phyloP scores from a whole-genome alignment of 495 filamentous ascomycete genomes.

The Aspergillus sparsus region DNA sequence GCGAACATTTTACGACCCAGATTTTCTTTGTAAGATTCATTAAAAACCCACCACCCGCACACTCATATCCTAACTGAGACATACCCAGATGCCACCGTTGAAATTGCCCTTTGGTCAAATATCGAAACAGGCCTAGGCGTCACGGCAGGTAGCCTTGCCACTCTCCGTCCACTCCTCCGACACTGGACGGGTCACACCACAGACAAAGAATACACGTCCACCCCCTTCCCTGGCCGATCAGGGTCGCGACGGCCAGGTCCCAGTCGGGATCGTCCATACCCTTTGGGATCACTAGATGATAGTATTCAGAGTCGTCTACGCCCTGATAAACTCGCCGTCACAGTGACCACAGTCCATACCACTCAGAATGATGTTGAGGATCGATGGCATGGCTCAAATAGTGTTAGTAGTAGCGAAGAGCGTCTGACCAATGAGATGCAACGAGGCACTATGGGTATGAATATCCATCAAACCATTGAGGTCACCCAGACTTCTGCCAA shows the following conservation, averaged over 20 bases:
- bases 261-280: slow-evolving; percentile 26
- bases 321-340: slow-evolving; percentile 44
- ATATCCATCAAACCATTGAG: slow-evolving; percentile 5
- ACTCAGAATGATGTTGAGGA: slow-evolving; percentile 30
- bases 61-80: slow-evolving; percentile 1
- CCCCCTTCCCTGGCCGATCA: slow-evolving; percentile 28
- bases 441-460: neutral
- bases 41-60: neutral
- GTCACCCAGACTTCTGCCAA: slow-evolving; percentile 1
- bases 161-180: slow-evolving; percentile 49
- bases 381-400: slow-evolving; percentile 24
- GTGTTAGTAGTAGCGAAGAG: slow-evolving; percentile 40
- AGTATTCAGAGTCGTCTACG: slow-evolving; percentile 25
- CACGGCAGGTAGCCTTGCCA: slow-evolving; percentile 49
- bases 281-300: slow-evolving; percentile 38
- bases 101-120: slow-evolving; percentile 49
- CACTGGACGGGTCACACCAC: slow-evolving; percentile 32
- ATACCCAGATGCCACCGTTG: slow-evolving; percentile 37
- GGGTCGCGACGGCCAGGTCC: slow-evolving; percentile 24
- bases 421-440: slow-evolving; percentile 29
- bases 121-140: slow-evolving; percentile 49
- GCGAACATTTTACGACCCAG: slow-evolving; percentile 34
- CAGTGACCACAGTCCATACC: slow-evolving; percentile 41
- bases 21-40: slow-evolving; percentile 44
- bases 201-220: slow-evolving; percentile 25